Conservation (phyloP, 2,329 filamentous ascomycete species). For the Colletotrichum sp. region DNA sequence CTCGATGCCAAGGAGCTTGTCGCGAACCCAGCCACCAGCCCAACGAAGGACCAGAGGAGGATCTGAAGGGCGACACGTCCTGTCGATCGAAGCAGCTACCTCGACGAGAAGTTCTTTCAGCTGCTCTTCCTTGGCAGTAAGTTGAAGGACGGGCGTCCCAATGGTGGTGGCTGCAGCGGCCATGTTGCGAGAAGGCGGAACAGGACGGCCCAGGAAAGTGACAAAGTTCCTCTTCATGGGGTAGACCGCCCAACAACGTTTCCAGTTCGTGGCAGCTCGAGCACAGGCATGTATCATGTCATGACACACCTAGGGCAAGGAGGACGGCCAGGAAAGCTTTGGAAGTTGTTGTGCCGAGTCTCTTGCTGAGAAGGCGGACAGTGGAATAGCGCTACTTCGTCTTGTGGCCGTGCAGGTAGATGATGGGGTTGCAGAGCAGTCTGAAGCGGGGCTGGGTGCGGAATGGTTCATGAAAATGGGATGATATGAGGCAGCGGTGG, state of each 20-base stretch:
- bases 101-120: slow-evolving; percentile 81
- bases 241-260: background rate
- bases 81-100: slow-evolving; percentile 74
- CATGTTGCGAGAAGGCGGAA: slow-evolving; percentile 18
- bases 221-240: slow-evolving; percentile 22
- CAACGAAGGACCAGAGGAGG: slow-evolving; percentile 73
- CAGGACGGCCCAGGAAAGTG: slow-evolving; percentile 5
- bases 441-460: background rate
- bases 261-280: background rate
- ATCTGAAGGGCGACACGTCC: slow-evolving; percentile 50
- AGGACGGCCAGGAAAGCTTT: background rate
- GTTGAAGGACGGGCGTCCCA: slow-evolving; percentile 41
- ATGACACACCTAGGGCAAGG: background rate
- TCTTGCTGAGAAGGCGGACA: background rate
- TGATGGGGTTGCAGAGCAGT: background rate
- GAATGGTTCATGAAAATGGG: background rate
- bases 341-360: background rate
- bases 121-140: slow-evolving; percentile 74
- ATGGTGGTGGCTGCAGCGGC: background rate
- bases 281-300: slow-evolving; percentile 14
- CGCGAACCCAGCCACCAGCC: slow-evolving; percentile 88
- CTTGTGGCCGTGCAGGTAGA: background rate
- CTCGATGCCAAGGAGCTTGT: slow-evolving; percentile 75
- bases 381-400: background rate
- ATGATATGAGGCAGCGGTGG: background rate